Base-by-base conservation (phyloP, 1,139 yeast genomes). In the Geotrichum aggregatum region DNA sequence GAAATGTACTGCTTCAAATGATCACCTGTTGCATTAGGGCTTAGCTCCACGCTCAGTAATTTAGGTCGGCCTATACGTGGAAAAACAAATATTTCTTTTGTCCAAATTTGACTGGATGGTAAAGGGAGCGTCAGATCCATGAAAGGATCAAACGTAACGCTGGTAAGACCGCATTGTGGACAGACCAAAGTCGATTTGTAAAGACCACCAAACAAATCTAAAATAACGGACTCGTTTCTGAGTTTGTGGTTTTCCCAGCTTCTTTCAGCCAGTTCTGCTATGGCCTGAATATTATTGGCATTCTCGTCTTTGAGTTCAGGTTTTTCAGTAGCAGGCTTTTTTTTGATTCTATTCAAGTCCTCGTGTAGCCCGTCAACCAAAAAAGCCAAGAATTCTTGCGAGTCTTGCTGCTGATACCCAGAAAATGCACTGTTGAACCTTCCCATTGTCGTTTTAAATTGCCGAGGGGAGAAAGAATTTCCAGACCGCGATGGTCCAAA, bases 81-180 rank as follows among this genome's bases (percentile, higher is more conserved):
- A 34, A 91, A 77, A 22, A 88, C 72, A 1, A 77, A 74, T 44
- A 91, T 75, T 13, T 78, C 78, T 46, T 82, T 84, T 35, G 74
- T 71, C 96, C 98, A 91, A 54, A 78, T 76, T 47, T 82, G 79
- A 49, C 80, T 80, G 11, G 85, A 81, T 0, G 98, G 98, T 43
- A 92, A 72, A 0, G 98, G 98, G 46, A 92, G 72, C 0, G 98
- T 91, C 58, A 92, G 71, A 64, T 89, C 98, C 71, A 83, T 87
- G 65, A 83, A 92, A 0, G 98, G 98, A 66, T 92, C 98, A 71
- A 91, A 92, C 0, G 98, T 91, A 24, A 91, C 78, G 28, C 96
- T 86, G 2, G 87, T 80, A 60, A 85, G 85, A 10, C 77, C 67
- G 68, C 98, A 92, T 19, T 72, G 82, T 0, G 98, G 98, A 64